These are phyloP conservation scores for Exsudoporus floridanus DNA, from an alignment of 1,284 basidiomycete genomes.

Conservation along the genomic window DNA sequence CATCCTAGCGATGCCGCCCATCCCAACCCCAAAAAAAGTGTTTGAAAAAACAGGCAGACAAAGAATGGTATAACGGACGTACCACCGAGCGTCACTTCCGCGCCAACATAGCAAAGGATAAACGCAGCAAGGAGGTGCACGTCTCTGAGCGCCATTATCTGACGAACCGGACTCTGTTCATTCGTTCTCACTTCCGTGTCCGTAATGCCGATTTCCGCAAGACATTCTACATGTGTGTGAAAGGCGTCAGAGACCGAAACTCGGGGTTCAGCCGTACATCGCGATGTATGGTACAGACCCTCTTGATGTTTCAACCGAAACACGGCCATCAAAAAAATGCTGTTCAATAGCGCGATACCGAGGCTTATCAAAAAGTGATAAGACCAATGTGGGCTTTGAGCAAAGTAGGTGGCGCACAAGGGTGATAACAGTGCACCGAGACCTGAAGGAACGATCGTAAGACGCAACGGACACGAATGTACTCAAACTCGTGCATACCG, in stretches of 20 bases:
- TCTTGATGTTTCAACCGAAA: slow-evolving; percentile 58
- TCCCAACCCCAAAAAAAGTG: neutral
- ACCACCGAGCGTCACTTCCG: slow-evolving; percentile 54
- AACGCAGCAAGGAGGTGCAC: slow-evolving; percentile 55
- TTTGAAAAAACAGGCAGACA: neutral
- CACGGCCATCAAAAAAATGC: slow-evolving; percentile 41
- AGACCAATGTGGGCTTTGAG: slow-evolving; percentile 49
- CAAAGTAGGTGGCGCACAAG: slow-evolving; percentile 59
- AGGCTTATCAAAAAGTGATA: slow-evolving; percentile 63
- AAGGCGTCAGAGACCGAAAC: too few species aligned
- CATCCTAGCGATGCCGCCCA: slow-evolving; percentile 34
- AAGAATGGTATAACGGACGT: neutral
- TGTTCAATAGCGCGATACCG: slow-evolving; percentile 50
- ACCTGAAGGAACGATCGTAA: slow-evolving; percentile 35
- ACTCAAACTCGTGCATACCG: neutral
- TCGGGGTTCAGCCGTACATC: too few species aligned
- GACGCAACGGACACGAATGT: neutral
- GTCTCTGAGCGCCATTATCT: slow-evolving; percentile 45
- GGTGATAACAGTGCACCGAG: slow-evolving; percentile 57
- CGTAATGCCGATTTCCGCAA: slow-evolving; percentile 31
- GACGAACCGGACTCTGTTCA: slow-evolving; percentile 42
- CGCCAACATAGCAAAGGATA: slow-evolving; percentile 52
- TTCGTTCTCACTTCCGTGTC: slow-evolving; percentile 24
- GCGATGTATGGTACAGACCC: slow-evolving; percentile 29
- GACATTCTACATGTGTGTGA: slow-evolving; percentile 6